These are phyloP conservation scores for Parastagonospora avenae DNA, from an alignment of 2,329 filamentous ascomycete genomes.

Conservation along the genomic window DNA sequence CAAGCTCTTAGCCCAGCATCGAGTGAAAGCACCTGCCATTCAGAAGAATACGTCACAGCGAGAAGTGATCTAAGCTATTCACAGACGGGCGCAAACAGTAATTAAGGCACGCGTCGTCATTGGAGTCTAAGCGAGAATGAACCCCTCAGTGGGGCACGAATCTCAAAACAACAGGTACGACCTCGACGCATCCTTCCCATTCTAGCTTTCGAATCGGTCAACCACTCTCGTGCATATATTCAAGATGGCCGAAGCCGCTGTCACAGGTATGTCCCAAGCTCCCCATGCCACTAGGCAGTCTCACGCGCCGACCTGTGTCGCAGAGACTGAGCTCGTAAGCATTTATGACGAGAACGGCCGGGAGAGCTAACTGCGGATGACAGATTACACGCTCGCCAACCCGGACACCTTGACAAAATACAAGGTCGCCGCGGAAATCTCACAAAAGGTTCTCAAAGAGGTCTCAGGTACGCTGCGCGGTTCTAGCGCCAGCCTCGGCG, in stretches of 20 bases:
- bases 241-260: conserved; percentile 45
- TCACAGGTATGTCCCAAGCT: conserved; percentile 32
- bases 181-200: conserved; percentile 29
- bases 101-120: conserved; percentile 24
- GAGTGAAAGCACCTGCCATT: not conserved
- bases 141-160: conserved; percentile 41
- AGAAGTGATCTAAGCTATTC: not conserved
- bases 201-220: conserved; percentile 27
- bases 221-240: conserved; percentile 24
- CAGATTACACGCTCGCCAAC: conserved; percentile 89
- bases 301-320: not conserved
- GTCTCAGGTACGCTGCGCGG: conserved; percentile 62
- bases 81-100: conserved; percentile 3
- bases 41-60: conserved; percentile 6
- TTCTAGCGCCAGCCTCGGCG: not conserved
- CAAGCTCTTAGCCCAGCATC: no score
- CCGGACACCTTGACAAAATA: conserved; percentile 98
- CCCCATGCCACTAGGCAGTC: not conserved
- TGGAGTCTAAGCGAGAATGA: conserved; percentile 37
- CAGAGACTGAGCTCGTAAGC: conserved; percentile 1
- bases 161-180: conserved; percentile 37
- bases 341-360: conserved; percentile 20
- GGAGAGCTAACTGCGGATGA: conserved; percentile 29
- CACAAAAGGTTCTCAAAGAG: conserved; percentile 90
- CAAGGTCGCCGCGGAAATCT: conserved; percentile 94